Conservation (phyloP, 257 asterid genomes). For the Lavandula angustifolia region DNA sequence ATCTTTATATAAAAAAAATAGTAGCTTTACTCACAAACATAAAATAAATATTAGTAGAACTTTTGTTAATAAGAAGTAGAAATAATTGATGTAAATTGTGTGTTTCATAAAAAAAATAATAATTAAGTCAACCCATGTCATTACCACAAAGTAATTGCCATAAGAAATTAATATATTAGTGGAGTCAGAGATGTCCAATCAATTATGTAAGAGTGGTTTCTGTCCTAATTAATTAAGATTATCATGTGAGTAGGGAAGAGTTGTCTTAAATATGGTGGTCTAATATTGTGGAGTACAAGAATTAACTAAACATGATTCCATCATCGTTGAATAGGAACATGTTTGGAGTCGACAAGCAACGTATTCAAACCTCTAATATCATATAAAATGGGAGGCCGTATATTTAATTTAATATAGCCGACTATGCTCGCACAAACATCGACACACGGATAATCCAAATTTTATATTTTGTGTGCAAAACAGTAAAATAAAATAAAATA, state of each 20-base stretch:
- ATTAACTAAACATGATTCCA: conserved; percentile 25
- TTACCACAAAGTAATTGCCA: conserved; percentile 36
- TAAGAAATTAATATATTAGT: conserved; percentile 15
- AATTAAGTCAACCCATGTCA: conserved; percentile 24
- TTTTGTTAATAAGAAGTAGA: neutral
- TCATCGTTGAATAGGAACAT: conserved; percentile 23
- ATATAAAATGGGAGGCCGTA: neutral
- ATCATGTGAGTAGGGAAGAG: conserved; percentile 32
- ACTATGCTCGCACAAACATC: neutral
- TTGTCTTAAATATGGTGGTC: conserved; percentile 29
- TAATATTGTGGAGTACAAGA: conserved; percentile 27
- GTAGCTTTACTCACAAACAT: neutral
- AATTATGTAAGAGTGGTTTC: conserved; percentile 21
- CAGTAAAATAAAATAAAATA: too few relatives aligned
- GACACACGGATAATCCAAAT: too few relatives aligned
- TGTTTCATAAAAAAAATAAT: too few relatives aligned
- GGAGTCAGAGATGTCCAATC: conserved; percentile 4
- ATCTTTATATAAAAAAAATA: too few relatives aligned
- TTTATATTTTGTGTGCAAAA: too few relatives aligned
- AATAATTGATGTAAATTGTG: too few relatives aligned
- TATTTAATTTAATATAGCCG: conserved; percentile 8
- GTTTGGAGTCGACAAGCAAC: neutral
- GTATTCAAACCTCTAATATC: conserved; percentile 1
- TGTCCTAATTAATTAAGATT: conserved; percentile 35
- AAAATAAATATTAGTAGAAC: neutral